Evolutionary conservation across 768 basidiomycete species (phyloP).

Genomic region (Filobasidium wieringae): DNA sequence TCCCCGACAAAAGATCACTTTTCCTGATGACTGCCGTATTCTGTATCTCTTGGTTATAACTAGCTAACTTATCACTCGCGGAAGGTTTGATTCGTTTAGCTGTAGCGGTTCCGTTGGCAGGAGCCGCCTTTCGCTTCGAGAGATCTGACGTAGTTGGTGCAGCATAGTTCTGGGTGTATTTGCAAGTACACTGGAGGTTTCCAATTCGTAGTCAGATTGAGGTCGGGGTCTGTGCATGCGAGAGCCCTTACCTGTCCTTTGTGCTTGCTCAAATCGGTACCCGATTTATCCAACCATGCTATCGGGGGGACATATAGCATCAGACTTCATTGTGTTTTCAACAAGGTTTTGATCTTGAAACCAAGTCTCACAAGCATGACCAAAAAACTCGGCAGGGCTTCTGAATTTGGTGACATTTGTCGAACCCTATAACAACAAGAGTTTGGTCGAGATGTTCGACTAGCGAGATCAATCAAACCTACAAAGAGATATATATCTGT

Average conservation of each 20-base stretch:
- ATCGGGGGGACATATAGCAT: too few relatives aligned
- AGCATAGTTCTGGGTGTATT: constrained; percentile 1
- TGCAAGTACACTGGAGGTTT: constrained; percentile 7
- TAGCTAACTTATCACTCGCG: not conserved
- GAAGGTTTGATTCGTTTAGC: not conserved
- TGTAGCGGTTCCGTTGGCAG: not conserved
- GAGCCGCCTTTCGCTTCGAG: not conserved
- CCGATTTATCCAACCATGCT: too few relatives aligned
- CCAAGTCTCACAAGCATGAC: constrained; percentile 20
- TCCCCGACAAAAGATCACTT: not conserved
- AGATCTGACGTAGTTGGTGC: not conserved
- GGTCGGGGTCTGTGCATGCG: too few relatives aligned
- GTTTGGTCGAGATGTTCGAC: not conserved
- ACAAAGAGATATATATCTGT: constrained; percentile 27
- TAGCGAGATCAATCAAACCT: constrained; percentile 5
- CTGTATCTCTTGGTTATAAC: not conserved
- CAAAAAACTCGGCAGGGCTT: constrained; percentile 25
- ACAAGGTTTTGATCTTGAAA: too few relatives aligned
- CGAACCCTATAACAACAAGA: constrained; percentile 17
- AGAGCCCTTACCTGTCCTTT: too few relatives aligned
- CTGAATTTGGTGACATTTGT: constrained; percentile 20
- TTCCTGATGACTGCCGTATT: not conserved
- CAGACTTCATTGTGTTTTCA: too few relatives aligned
- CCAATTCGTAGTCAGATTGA: too few relatives aligned
- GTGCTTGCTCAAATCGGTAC: too few relatives aligned